Base-by-base conservation (phyloP, 495 filamentous ascomycete species). In the Staphylotrichum longicolle region DNA sequence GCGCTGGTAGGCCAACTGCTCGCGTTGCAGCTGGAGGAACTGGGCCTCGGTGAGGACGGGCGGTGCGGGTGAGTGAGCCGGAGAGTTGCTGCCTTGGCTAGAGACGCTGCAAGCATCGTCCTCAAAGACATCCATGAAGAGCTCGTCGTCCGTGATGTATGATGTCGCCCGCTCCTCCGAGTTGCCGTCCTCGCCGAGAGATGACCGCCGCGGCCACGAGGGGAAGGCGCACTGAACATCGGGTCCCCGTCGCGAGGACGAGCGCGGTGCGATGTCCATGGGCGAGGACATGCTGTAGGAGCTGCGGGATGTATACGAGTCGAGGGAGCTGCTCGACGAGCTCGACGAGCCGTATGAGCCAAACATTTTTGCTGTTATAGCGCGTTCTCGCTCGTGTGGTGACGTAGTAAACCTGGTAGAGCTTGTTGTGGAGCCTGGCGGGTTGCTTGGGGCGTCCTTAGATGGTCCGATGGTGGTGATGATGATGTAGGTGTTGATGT, bases 141-240 rank as follows among this genome's bases (percentile, higher is more conserved):
- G 72, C 66, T 81, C 78, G 70, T 81, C 78, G 68, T 81, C 78
- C 12, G 78, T 78, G 41, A 81, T 73, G 68, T 77, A 81, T 7
- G 77, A 79, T 1, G 76, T 70, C 15, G 75, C 75, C 51, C 78
- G 75, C 66, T 74, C 68, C 45, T 78, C 72, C 46, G 65, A 62
- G n/a, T 63, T 48, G 42, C 70, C 72, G 9, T 68, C 67, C 58
- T 77, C 76, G 62, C 66, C 73, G 53, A 81, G 72, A 9, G 76
- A 77, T 4, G 73, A 71, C 15, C 78, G 69, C 48, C 75, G 72
- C 10, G 78, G 78, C 78, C 78, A 81, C 48, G 78, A 81, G n/a
- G 78, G 78, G 64, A 77, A 81, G 20, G 78, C 78, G 72, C 78
- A 80, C 56, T 64, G 70, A 8, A 74, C 64, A 60, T 75, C 75